These are phyloP conservation scores for Fusarium humuli DNA, from an alignment of 2,329 filamentous ascomycete genomes.

Conservation along the genomic window DNA sequence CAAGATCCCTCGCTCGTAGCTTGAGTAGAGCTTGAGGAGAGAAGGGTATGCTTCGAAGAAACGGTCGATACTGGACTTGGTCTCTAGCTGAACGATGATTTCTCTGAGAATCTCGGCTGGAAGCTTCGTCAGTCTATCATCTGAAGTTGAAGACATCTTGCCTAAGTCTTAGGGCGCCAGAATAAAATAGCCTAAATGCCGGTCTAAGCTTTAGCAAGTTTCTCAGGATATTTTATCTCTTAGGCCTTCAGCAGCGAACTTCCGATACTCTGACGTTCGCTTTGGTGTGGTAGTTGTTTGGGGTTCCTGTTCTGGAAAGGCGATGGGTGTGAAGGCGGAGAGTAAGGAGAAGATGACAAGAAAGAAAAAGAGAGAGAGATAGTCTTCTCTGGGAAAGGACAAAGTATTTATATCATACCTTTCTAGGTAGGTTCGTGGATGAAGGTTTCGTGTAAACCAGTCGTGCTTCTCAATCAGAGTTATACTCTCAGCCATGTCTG, in stretches of 20 bases:
- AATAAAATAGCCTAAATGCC: not conserved
- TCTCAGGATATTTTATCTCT: not conserved
- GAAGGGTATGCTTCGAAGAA: not conserved
- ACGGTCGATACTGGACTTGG: not conserved
- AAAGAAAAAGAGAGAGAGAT: no score
- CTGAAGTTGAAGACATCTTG: not conserved
- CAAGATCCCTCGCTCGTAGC: not conserved
- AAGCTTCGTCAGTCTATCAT: not conserved
- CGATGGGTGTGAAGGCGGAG: not conserved
- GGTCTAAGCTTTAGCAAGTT: not conserved
- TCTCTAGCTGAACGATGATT: not conserved
- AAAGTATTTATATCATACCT: not conserved
- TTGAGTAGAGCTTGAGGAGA: not conserved
- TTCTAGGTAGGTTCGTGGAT: not conserved
- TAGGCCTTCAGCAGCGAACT: not conserved
- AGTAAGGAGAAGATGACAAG: rapidly evolving
- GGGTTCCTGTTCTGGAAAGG: not conserved
- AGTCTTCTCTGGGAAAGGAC: not conserved
- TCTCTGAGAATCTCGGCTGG: not conserved
- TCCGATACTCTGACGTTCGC: not conserved
- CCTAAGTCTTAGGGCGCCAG: not conserved
- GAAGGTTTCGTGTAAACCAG: not conserved
- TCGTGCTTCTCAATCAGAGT: not conserved
- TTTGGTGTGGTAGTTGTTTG: not conserved
- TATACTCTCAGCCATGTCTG: not conserved